phyloP scores from a whole-genome alignment of 2,329 filamentous ascomycete species.

The Hortaea sp. region DNA sequence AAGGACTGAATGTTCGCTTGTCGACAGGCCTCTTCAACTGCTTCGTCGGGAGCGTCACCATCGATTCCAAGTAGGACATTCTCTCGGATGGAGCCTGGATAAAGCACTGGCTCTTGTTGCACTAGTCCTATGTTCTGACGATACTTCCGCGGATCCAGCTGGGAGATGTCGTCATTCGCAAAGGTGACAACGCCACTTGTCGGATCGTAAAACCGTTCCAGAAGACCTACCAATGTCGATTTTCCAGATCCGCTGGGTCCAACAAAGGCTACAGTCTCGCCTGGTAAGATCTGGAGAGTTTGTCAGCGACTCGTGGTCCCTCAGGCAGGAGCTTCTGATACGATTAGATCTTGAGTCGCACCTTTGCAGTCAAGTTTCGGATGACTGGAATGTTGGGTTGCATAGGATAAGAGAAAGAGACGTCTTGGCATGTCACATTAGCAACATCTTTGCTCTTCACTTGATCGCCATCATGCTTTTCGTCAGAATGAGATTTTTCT shows the following conservation, averaged over 20 bases:
- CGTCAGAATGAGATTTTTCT: slow-evolving; percentile 27
- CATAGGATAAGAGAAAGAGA: too few relatives aligned
- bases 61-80: slow-evolving; percentile 40
- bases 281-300: too few relatives aligned
- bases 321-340: too few relatives aligned
- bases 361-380: slow-evolving; percentile 16
- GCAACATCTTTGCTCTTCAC: slow-evolving; percentile 15
- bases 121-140: slow-evolving; percentile 59
- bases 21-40: slow-evolving; percentile 37
- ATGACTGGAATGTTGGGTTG: too few relatives aligned
- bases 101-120: slow-evolving; percentile 64
- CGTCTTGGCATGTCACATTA: slow-evolving; percentile 21
- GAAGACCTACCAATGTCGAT: slow-evolving; percentile 35
- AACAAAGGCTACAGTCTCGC: slow-evolving; percentile 35
- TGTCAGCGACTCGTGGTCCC: too few relatives aligned
- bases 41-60: slow-evolving; percentile 30
- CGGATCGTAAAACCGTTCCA: slow-evolving; percentile 39
- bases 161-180: slow-evolving; percentile 50
- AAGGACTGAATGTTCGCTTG: slow-evolving; percentile 46
- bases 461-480: slow-evolving; percentile 24
- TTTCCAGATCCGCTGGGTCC: slow-evolving; percentile 41
- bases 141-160: slow-evolving; percentile 52
- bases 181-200: slow-evolving; percentile 29
- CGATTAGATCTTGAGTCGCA: slow-evolving; percentile 18
- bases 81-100: slow-evolving; percentile 58